Conservation (phyloP, 352 stramenopile species). For the Phytophthora rubi region DNA sequence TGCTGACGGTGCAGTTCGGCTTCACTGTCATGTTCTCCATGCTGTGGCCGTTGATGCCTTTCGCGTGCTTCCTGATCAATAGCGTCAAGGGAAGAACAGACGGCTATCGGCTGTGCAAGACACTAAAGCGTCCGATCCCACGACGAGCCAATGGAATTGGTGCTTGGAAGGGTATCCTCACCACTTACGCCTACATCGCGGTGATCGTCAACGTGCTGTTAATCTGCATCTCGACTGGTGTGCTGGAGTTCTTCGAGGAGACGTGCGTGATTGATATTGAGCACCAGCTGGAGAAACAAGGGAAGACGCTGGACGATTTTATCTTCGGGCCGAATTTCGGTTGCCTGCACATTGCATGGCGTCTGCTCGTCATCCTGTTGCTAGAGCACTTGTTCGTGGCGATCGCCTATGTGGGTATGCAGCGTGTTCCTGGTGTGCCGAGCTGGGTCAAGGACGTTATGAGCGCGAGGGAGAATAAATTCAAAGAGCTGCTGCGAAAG, state of each 20-base stretch:
- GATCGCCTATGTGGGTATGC: constrained; percentile 62
- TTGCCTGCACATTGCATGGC: constrained; percentile 67
- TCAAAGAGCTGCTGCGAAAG: constrained; percentile 61
- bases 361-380: constrained; percentile 61
- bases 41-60: constrained; percentile 77
- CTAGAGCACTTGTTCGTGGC: constrained; percentile 65
- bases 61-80: constrained; percentile 79
- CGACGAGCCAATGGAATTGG: constrained; percentile 78
- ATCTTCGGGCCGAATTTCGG: constrained; percentile 69
- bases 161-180: constrained; percentile 68
- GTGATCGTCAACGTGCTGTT: constrained; percentile 78
- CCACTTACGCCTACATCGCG: constrained; percentile 63
- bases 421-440: constrained; percentile 56
- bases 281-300: constrained; percentile 62
- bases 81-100: constrained; percentile 71
- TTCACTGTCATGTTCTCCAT: constrained; percentile 88
- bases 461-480: constrained; percentile 63
- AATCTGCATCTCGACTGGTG: constrained; percentile 76
- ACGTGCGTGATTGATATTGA: constrained; percentile 62
- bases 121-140: constrained; percentile 74
- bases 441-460: constrained; percentile 62
- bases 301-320: constrained; percentile 74
- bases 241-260: constrained; percentile 72
- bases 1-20: constrained; percentile 70
- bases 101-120: constrained; percentile 72